phyloP scores from a whole-genome alignment of 2,329 filamentous ascomycete species.

The Akanthomyces uredinophilus region DNA sequence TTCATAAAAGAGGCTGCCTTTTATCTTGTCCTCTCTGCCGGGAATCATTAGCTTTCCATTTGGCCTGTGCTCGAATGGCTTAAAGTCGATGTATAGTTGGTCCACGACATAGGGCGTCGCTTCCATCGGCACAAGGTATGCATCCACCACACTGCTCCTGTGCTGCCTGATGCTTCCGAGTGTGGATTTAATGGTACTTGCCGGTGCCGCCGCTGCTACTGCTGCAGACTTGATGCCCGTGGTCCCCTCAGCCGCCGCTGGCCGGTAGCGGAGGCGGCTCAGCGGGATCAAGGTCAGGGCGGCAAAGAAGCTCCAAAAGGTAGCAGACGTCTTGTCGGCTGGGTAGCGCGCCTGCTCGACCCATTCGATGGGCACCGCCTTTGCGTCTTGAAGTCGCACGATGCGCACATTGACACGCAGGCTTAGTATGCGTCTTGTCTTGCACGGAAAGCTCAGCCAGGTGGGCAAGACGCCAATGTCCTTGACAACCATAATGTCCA shows the following conservation, averaged over 20 bases:
- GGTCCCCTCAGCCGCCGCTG: background rate
- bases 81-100: background rate
- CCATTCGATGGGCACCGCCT: background rate
- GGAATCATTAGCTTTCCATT: background rate
- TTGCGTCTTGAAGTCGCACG: background rate
- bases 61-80: background rate
- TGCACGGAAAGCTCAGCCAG: background rate
- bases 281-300: background rate
- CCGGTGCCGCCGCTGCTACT: too few relatives aligned
- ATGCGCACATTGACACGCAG: background rate
- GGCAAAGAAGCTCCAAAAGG: conserved; percentile 1
- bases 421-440: background rate
- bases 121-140: background rate
- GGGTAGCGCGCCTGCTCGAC: background rate
- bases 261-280: background rate
- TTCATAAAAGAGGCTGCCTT: background rate
- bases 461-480: background rate
- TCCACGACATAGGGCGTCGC: background rate
- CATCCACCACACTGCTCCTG: background rate
- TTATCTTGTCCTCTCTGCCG: background rate
- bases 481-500: background rate
- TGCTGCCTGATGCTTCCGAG: too few relatives aligned
- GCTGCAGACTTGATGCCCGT: background rate
- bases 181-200: too few relatives aligned
- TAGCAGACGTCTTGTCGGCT: background rate